Base-by-base conservation (phyloP, 2,329 filamentous ascomycete genomes). In the Fusarium sp. region DNA sequence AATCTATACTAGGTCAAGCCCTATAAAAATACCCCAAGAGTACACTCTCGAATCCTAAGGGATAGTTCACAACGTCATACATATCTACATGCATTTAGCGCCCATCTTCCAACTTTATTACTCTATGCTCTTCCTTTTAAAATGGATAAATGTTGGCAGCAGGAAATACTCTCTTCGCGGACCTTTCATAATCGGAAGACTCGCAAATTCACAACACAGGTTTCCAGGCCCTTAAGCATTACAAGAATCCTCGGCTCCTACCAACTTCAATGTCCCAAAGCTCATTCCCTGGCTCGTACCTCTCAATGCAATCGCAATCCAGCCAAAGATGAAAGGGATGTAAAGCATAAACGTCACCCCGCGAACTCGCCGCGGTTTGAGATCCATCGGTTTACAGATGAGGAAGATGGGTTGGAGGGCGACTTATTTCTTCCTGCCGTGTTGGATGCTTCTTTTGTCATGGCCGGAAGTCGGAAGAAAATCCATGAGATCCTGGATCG, bases 401-500 rank as follows among this genome's bases (percentile, higher is more conserved):
- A 37, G 21, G 52, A 67, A 23, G 33, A 56, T 6, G 67, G 67
- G 6, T 30, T 71, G 1, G 6, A 53, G 6, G 69, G 67, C 1
- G 44, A 43, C 13, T 18, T 71, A 5, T 32, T 37, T 16, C 30
- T 71, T 5, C 57, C 61, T 2, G 57, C 21, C 2, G 43, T 56
- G 6, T 28, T 71, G 33, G 28, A 71, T 33, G 67, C 53, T 18
- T 40, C 54, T 5, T n/a, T 71, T 6, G 18, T 56, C 9, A 23
- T 71, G 47, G 47, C 67, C 3, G 69, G 67, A 40, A 71, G 62
- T 35, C 52, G 57, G 6, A 67, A 37, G n/a, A 43, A 37, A 10
- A 58, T 71, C 2, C 42, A 63, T 18, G 42, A 40, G 6, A 47
- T 66, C 9, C 11, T 54, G 9, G 21, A 38, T 8, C 15, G 28